Evolutionary conservation across 164 flowering plant species (phyloP), one percentile per base, ranked within the genome.

Genomic region (Annona squamosa): DNA sequence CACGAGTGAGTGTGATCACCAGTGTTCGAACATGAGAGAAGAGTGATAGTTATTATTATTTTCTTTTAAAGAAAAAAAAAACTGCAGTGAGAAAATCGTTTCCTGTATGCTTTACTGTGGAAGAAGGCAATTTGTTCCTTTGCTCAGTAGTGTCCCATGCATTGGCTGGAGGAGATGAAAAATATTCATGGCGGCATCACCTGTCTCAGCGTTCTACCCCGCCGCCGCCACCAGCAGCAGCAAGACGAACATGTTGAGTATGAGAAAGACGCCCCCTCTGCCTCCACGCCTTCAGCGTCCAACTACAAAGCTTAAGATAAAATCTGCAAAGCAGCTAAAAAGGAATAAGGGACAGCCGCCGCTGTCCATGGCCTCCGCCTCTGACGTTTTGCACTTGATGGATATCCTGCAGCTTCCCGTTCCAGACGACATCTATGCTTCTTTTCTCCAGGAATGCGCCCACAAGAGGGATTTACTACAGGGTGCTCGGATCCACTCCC

Each of bases 371-470:
- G 5, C 71, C 9, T 57, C 68, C 0, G 67, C 70, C 17, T 47
- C 81, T 0, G 91, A 91, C 69, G 63, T 86, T 69, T 71, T 91
- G 71, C 79, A 77, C 37, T 74, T 91, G 68, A 79, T 88, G 86
- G 93, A 87, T 73, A 65, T 69, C 65, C 85, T 91, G 26, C 52
- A 75, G 10, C 72, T 89, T 46, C 83, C 84, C 5, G 63, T 89
- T 4, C 68, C 87, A 4, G 41, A 70, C 2, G 90, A 89, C 56
- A 78, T 81, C 42, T 91, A 88, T 72, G 63, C 80, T 65, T 82
- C 79, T n/a, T 84, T 91, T 9, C 47, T 89, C 48, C 77, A 81
- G 77, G 93, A 89, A 75, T 89, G 93, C 81, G 85, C 86, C 12
- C 57, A 72, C 10, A 17, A 47, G 3, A 63, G 77, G 3, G 89